These are phyloP conservation scores for Sarocladium brachiariae DNA, from an alignment of 2,329 filamentous ascomycete species.

Conservation along the genomic window DNA sequence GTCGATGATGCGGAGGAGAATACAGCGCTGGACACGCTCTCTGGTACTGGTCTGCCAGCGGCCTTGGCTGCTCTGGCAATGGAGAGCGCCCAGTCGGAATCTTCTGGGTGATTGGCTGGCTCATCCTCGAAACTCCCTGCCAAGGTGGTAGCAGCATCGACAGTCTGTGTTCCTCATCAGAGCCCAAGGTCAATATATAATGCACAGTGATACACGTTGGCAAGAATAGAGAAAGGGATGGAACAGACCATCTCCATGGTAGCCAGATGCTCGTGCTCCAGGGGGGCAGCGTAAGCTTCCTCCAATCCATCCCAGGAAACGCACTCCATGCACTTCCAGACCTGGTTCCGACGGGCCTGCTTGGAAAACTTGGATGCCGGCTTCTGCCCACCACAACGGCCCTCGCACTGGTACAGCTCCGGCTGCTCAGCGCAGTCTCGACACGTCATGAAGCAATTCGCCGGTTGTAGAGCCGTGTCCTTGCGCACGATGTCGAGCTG, in stretches of 20 bases:
- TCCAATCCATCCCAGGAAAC: neutral
- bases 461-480: neutral
- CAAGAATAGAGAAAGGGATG: too few relatives aligned
- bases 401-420: neutral
- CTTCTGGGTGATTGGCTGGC: neutral
- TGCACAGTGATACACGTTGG: too few relatives aligned
- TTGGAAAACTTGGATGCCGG: neutral
- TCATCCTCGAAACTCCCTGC: neutral
- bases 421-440: neutral
- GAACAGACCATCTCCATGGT: neutral
- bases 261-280: neutral
- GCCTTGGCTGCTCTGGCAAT: neutral
- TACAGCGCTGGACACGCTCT: neutral
- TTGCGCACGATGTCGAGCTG: neutral
- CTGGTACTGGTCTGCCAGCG: neutral
- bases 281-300: neutral
- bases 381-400: neutral
- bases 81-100: neutral
- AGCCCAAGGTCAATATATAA: neutral
- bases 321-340: conserved; percentile 1
- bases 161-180: neutral
- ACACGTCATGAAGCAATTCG: neutral
- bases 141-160: neutral
- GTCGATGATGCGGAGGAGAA: neutral
- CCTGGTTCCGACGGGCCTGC: neutral